Percentiles rank a stretch among this genome's conserved stretches.
phyloP scores from a whole-genome alignment of 805 yeast genomes.

The Ogataea trehalophila region DNA sequence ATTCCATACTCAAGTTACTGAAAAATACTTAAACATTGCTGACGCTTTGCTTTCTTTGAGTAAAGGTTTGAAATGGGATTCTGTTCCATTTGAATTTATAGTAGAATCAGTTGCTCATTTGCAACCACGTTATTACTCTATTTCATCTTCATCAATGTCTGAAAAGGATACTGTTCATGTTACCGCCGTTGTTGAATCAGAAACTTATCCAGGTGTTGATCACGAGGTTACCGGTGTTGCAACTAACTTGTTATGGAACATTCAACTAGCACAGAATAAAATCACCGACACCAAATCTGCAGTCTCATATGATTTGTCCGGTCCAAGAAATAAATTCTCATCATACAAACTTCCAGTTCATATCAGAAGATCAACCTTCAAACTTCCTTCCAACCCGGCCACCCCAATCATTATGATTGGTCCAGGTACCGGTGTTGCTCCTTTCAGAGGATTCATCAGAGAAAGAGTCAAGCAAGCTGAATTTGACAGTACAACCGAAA shows the following conservation, averaged over 20 bases:
- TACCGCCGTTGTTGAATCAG: conserved; percentile 89
- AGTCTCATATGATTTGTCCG: conserved; percentile 66
- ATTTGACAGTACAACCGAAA: conserved; percentile 38
- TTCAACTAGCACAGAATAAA: conserved; percentile 57
- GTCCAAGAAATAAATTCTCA: conserved; percentile 64
- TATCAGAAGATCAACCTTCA: conserved; percentile 91
- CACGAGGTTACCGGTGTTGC: conserved; percentile 76
- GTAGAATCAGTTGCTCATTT: conserved; percentile 76
- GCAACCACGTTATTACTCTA: conserved; percentile 94
- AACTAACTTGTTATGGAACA: conserved; percentile 77
- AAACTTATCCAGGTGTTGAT: conserved; percentile 27
- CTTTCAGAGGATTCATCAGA: conserved; percentile 91
- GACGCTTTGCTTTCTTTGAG: conserved; percentile 66
- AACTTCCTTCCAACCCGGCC: conserved; percentile 79
- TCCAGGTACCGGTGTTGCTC: conserved; percentile 99
- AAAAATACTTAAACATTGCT: conserved; percentile 63
- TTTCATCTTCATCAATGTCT: conserved; percentile 79
- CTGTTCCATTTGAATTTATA: conserved; percentile 78
- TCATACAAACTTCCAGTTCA: conserved; percentile 78
- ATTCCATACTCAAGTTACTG: conserved; percentile 63
- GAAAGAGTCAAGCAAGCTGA: conserved; percentile 65
- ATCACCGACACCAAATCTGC: conserved; percentile 34
- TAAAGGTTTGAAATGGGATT: conserved; percentile 60
- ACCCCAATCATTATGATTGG: conserved; percentile 91
- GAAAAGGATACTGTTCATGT: conserved; percentile 74